Conservation (phyloP, 2,329 filamentous ascomycete genomes). For the Exophiala bonariae region DNA sequence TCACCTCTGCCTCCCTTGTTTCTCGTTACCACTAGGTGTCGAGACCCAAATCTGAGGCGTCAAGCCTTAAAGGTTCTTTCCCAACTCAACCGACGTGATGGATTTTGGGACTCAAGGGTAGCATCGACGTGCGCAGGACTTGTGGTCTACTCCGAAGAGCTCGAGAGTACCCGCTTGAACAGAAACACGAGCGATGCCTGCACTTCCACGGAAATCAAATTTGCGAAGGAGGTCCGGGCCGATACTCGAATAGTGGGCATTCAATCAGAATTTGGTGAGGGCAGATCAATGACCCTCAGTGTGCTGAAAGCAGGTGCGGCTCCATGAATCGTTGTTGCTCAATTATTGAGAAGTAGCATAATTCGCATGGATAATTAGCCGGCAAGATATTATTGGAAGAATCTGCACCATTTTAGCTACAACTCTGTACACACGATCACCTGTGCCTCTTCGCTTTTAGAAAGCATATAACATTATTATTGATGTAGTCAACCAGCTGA, state of each 20-base stretch:
- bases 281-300: conserved; percentile 1
- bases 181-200: neutral
- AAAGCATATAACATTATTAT: too few species aligned
- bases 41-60: conserved; percentile 2
- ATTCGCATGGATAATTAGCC: too few species aligned
- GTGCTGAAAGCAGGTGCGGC: too few species aligned
- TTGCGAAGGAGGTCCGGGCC: neutral
- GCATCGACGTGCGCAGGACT: conserved; percentile 1
- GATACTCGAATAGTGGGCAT: neutral
- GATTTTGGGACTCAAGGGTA: conserved; percentile 2
- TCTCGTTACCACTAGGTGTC: neutral
- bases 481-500: too few species aligned
- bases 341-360: too few species aligned
- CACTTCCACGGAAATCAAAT: neutral
- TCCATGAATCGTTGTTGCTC: too few species aligned
- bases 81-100: conserved; percentile 4
- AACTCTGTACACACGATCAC: too few species aligned
- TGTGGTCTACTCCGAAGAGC: conserved; percentile 1
- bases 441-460: too few species aligned
- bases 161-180: neutral
- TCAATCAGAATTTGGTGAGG: neutral
- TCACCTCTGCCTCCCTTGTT: conserved; percentile 1
- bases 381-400: too few species aligned
- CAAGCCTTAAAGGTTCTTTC: conserved; percentile 1
- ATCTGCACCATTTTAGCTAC: too few species aligned